Conservation (phyloP, 352 stramenopile genomes). For the Elongisporangium anandrum region DNA sequence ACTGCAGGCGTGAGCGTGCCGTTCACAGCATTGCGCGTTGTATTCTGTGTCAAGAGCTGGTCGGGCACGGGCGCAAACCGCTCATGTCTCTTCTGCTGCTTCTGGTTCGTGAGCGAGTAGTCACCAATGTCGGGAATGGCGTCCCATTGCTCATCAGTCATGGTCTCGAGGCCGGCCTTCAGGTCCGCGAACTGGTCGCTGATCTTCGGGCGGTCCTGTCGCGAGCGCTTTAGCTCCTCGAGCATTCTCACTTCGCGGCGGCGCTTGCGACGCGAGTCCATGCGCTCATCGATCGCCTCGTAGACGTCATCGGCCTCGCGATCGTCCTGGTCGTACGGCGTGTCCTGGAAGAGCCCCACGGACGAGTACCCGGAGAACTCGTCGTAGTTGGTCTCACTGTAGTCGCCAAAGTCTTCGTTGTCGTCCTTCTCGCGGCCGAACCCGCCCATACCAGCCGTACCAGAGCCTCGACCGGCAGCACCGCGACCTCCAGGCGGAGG, state of each 20-base stretch:
- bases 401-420: slow-evolving; percentile 85
- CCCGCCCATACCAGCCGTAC: slow-evolving; percentile 74
- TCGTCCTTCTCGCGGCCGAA: slow-evolving; percentile 86
- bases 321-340: slow-evolving; percentile 96
- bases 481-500: slow-evolving; percentile 5
- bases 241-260: slow-evolving; percentile 79
- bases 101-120: slow-evolving; percentile 89
- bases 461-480: slow-evolving; percentile 62
- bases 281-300: slow-evolving; percentile 93
- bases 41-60: slow-evolving; percentile 75
- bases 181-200: slow-evolving; percentile 97
- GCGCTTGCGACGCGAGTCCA: slow-evolving; percentile 91
- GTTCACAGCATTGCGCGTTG: slow-evolving; percentile 21
- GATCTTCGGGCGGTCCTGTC: slow-evolving; percentile 91
- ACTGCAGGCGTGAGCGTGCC: slow-evolving; percentile 49
- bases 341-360: slow-evolving; percentile 85
- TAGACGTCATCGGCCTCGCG: slow-evolving; percentile 96
- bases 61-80: slow-evolving; percentile 95
- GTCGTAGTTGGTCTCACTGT: slow-evolving; percentile 91
- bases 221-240: slow-evolving; percentile 83
- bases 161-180: slow-evolving; percentile 90
- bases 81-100: slow-evolving; percentile 91
- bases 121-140: slow-evolving; percentile 97
- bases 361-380: slow-evolving; percentile 88
- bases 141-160: slow-evolving; percentile 95